Evolutionary conservation across 495 filamentous ascomycete species (phyloP).

Genomic region (Thozetella sp.): DNA sequence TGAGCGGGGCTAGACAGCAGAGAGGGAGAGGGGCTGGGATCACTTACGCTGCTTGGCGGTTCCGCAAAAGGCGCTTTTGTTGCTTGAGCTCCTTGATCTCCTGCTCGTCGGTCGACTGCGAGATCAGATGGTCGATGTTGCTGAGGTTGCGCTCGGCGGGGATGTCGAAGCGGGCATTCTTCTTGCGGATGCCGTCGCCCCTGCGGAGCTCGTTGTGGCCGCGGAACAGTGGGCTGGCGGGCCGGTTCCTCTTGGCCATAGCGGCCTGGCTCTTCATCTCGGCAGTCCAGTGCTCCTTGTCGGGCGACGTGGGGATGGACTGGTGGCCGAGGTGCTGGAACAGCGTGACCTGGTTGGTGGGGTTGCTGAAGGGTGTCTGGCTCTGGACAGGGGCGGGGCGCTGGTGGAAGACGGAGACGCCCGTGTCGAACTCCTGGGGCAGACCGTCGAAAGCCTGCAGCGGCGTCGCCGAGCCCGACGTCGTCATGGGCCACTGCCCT

Average conservation of each 20-base stretch:
- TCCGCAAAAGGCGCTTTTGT: constrained; percentile 92
- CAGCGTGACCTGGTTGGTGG: constrained; percentile 46
- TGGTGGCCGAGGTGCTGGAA: constrained; percentile 51
- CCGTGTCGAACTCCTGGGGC: constrained; percentile 60
- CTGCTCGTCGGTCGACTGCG: constrained; percentile 84
- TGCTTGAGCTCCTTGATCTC: constrained; percentile 98
- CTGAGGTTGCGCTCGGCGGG: constrained; percentile 88
- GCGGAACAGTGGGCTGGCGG: constrained; percentile 71
- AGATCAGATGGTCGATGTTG: constrained; percentile 95
- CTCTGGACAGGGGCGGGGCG: constrained; percentile 42
- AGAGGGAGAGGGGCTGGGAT: constrained; percentile 16
- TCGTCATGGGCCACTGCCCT: constrained; percentile 62
- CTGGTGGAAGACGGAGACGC: constrained; percentile 54
- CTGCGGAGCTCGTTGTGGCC: constrained; percentile 80
- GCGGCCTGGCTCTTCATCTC: constrained; percentile 62
- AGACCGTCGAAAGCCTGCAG: constrained; percentile 65
- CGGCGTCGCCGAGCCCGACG: constrained; percentile 50
- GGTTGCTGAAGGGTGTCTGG: constrained; percentile 55
- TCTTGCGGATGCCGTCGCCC: constrained; percentile 96
- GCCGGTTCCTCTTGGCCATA: constrained; percentile 70
- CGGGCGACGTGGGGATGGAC: constrained; percentile 51
- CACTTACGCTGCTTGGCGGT: constrained; percentile 94
- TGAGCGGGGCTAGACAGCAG: constrained; percentile 9
- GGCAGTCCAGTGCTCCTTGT: constrained; percentile 53
- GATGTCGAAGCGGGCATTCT: constrained; percentile 98